Conservation (phyloP, 176 grass and related monocot genomes). For the Zoysia pacifica region DNA sequence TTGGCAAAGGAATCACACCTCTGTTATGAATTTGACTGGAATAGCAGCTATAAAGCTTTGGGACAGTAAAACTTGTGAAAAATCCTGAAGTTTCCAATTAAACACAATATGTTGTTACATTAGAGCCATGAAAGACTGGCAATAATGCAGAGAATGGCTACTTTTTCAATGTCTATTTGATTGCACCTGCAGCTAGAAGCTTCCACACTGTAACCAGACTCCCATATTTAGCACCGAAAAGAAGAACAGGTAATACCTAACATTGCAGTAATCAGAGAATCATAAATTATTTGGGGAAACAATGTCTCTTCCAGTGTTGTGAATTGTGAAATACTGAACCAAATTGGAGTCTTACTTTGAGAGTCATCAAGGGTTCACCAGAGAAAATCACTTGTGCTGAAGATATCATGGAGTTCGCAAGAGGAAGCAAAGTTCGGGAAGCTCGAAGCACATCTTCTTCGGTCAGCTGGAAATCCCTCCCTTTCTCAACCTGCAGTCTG, state of each 20-base stretch:
- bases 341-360: slow-evolving; percentile 67
- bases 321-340: background rate
- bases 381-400: slow-evolving; percentile 72
- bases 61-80: slow-evolving; percentile 82
- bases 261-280: slow-evolving; percentile 17
- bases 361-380: slow-evolving; percentile 81
- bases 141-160: background rate
- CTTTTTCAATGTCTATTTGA: background rate
- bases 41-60: slow-evolving; percentile 74
- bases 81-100: slow-evolving; percentile 60
- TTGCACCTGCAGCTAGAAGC: slow-evolving; percentile 71
- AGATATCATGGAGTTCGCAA: slow-evolving; percentile 66
- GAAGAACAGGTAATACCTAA: slow-evolving; percentile 65
- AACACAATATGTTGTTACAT: slow-evolving; percentile 24
- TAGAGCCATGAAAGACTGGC: background rate
- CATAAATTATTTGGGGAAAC: slow-evolving; percentile 5
- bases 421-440: slow-evolving; percentile 49
- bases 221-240: slow-evolving; percentile 66
- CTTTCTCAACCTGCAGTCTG: slow-evolving; percentile 51
- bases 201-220: slow-evolving; percentile 59
- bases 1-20: slow-evolving; percentile 46
- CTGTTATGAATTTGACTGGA: slow-evolving; percentile 68
- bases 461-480: slow-evolving; percentile 56
- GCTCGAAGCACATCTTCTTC: slow-evolving; percentile 74
- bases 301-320: background rate